Conservation (phyloP, 129 eudicot genomes). For the carrot (Daucus carota) region DNA sequence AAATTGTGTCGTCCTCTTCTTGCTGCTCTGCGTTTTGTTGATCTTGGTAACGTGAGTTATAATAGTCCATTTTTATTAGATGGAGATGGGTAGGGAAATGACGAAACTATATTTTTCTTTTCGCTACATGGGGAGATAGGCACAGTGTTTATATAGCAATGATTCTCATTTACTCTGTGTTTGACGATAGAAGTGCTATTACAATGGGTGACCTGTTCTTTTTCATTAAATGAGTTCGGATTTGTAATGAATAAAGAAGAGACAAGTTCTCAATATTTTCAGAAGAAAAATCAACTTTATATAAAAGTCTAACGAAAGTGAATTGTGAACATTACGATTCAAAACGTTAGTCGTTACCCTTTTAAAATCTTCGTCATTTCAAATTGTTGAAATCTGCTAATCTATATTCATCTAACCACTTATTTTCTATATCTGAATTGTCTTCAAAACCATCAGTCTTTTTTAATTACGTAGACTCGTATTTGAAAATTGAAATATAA, state of each 20-base stretch:
- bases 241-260: too few species aligned
- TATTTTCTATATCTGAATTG: too few species aligned
- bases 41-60: constrained; percentile 13
- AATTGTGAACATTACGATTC: too few species aligned
- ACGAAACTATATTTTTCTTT: not conserved
- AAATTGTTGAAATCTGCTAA: too few species aligned
- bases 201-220: not conserved
- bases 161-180: not conserved
- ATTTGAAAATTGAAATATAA: too few species aligned
- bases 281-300: not conserved
- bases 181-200: not conserved
- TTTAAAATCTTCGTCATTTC: too few species aligned
- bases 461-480: too few species aligned
- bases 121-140: too few species aligned
- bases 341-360: too few species aligned
- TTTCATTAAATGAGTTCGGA: not conserved
- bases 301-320: not conserved
- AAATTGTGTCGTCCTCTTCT: constrained; percentile 41
- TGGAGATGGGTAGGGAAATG: not conserved
- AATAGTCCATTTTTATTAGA: constrained; percentile 7
- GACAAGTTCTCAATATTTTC: not conserved
- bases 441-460: too few species aligned
- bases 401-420: too few species aligned
- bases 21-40: constrained; percentile 17
- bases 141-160: not conserved